Evolutionary conservation across 371 early-diverging fungal genomes (phyloP), one percentile per base, ranked within the genome.

Genomic region (Dichotomocladium elegans): DNA sequence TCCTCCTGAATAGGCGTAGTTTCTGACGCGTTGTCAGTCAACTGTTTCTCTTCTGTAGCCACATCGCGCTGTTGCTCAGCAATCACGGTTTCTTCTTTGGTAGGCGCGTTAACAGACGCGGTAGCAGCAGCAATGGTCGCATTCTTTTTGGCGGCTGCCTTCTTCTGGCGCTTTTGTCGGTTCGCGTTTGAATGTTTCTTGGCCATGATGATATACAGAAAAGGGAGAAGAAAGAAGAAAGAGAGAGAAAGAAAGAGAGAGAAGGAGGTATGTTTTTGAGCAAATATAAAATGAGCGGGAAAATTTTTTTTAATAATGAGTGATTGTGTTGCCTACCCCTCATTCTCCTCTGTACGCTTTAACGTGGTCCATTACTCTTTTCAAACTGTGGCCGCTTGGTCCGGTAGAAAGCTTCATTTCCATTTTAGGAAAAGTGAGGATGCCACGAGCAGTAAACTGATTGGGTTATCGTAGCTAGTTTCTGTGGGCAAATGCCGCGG

Each of bases 361-460:
- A 37, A 21, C 37, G 37, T 37, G 37, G 37, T 37, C 37, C n/a
- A 37, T 37, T 37, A 37, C 37, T 37, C 37, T 37, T 37, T 37
- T 37, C 21, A n/a, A 37, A n/a, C n/a, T 17, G 37, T 37, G 37
- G 17, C n/a, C 37, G 21, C 21, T 37, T 9, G 37, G 37, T n/a
- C 21, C 37, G 37, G 37, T 21, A 37, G 17, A 17, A 37, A 9
- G 37, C 17, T 21, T 37, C 8, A n/a, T 37, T 21, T 2, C 37
- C 37, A 37, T 37, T 7, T 37, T 8, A 6, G 37, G 37, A 37
- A 37, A 17, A 37, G 37, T 9, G 5, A 21, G 15, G n/a, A 21
- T 37, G 37, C 37, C 37, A 37, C 37, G 37, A 37, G 37, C 37
- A 37, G 37, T 37, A 37, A 37, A 37, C n/a, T 37, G 37, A 37